Base-by-base conservation (phyloP, 345 rosid genomes). In the Tarenaya hassleriana region DNA sequence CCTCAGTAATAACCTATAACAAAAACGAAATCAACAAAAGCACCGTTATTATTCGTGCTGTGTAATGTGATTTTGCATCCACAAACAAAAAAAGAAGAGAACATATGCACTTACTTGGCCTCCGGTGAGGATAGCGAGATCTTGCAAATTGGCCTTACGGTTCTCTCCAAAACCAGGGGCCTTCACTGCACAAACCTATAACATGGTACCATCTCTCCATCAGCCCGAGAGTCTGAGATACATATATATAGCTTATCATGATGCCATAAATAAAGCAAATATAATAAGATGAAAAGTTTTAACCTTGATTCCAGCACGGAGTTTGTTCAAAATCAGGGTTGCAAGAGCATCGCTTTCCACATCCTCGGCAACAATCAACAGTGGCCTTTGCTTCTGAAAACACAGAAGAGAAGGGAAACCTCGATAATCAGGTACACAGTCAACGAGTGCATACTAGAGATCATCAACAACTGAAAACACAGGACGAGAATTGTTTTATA, bases 141-240 rank as follows among this genome's bases (percentile, higher is more conserved):
- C 98, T 11, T 85, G 88, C 62, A 92, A 63, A 55, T 64, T 69
- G 24, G 97, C 77, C 72, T 81, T 92, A 69, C 97, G 71, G 76
- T 85, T 92, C 69, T 92, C 98, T 58, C 98, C 97, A 71, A 92
- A 92, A 52, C 97, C 97, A 50, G 98, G 94, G 43, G 98, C 97
- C 63, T 92, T 92, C 44, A 92, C 80, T 37, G 98, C 85, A 75
- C 98, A 92, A 16, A 92, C 81, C 95, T 90, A 44, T 10, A 55
- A 47, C 7, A 39, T 47, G 35, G 18, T 58, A 56, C 16, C 52
- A 59, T 13, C 34, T 14, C 19, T 69, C 38, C 21, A 45, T 12
- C 19, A 39, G 15, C 14, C 7, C 29, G 13, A 44, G n/a, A n/a
- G n/a, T n/a, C n/a, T n/a, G n/a, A n/a, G n/a, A n/a, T n/a, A 17